Conservation (phyloP, 805 yeast species). For the Candida andamanensis region DNA sequence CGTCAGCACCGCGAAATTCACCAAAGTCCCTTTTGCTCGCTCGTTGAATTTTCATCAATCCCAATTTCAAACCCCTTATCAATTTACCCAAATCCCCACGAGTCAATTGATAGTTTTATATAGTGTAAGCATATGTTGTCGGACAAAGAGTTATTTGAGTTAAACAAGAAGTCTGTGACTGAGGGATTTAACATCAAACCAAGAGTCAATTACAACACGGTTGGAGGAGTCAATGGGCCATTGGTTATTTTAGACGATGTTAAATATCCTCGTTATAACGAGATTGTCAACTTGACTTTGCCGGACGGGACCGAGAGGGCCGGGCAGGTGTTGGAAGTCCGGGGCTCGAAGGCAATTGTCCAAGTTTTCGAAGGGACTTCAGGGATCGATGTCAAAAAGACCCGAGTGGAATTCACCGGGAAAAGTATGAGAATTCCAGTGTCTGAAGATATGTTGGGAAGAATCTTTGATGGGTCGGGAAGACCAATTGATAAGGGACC, state of each 20-base stretch:
- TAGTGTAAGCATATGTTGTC: constrained; percentile 26
- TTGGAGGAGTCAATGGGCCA: constrained; percentile 98
- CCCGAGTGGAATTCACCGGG: constrained; percentile 96
- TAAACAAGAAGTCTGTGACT: constrained; percentile 88
- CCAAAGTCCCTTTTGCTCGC: background rate
- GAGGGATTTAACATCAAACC: constrained; percentile 91
- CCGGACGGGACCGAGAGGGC: constrained; percentile 95
- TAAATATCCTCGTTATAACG: constrained; percentile 71
- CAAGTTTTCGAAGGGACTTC: constrained; percentile 99
- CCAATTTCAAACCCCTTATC: constrained; percentile 9
- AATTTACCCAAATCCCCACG: constrained; percentile 1
- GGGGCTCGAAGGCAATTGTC: constrained; percentile 95
- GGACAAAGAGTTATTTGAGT: constrained; percentile 50
- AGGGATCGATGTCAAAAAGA: constrained; percentile 97
- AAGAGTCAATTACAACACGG: constrained; percentile 89
- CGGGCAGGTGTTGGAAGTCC: constrained; percentile 97
- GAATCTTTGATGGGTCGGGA: constrained; percentile 98
- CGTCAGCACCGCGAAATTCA: background rate
- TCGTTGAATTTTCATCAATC: background rate
- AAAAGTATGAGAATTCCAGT: constrained; percentile 89
- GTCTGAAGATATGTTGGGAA: constrained; percentile 94
- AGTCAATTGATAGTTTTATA: too few relatives aligned
- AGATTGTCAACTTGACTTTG: constrained; percentile 91
- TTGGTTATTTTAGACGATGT: constrained; percentile 63
- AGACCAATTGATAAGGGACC: constrained; percentile 98